Percentiles rank a stretch among this genome's conserved stretches.
phyloP scores from a whole-genome alignment of 176 grass and related monocot genomes.

The Rhynchospora breviuscula region DNA sequence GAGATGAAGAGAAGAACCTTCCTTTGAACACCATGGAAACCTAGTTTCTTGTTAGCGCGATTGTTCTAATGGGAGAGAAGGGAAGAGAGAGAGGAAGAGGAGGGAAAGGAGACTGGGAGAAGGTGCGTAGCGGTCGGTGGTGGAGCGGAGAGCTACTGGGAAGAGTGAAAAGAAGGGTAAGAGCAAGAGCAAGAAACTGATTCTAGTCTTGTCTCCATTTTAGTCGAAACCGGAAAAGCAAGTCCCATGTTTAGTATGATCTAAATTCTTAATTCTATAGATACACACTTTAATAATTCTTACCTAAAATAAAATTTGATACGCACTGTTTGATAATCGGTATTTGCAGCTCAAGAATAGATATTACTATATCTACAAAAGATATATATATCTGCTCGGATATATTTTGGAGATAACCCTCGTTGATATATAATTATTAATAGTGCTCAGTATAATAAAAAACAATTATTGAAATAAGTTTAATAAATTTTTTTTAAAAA shows the following conservation, averaged over 20 bases:
- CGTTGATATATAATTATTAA: no score
- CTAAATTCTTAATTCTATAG: no score
- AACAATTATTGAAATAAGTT: no score
- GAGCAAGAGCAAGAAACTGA: slow-evolving; percentile 11
- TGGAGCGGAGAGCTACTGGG: slow-evolving; percentile 20
- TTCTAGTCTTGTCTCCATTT: slow-evolving; percentile 2
- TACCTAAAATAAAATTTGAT: no score
- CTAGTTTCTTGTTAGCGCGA: not conserved
- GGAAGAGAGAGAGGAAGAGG: slow-evolving; percentile 16
- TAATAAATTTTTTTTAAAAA: no score
- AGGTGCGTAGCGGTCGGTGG: not conserved
- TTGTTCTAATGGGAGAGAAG: slow-evolving; percentile 19
- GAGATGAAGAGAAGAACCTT: slow-evolving; percentile 86
- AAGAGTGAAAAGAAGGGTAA: slow-evolving; percentile 12
- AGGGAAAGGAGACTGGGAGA: not conserved
- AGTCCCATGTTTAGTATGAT: not conserved
- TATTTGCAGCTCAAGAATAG: no score
- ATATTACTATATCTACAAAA: no score
- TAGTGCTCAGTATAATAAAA: no score
- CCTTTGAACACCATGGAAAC: slow-evolving; percentile 85
- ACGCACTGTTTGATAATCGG: no score
- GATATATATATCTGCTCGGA: no score
- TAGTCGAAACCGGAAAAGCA: not conserved
- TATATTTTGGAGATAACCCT: no score
- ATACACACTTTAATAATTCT: no score